A percentile compares a stretch with the other conserved stretches of the same genome.
These are phyloP conservation scores for Aspergillus funiculosus DNA, from an alignment of 495 filamentous ascomycete species.

Conservation along the genomic window DNA sequence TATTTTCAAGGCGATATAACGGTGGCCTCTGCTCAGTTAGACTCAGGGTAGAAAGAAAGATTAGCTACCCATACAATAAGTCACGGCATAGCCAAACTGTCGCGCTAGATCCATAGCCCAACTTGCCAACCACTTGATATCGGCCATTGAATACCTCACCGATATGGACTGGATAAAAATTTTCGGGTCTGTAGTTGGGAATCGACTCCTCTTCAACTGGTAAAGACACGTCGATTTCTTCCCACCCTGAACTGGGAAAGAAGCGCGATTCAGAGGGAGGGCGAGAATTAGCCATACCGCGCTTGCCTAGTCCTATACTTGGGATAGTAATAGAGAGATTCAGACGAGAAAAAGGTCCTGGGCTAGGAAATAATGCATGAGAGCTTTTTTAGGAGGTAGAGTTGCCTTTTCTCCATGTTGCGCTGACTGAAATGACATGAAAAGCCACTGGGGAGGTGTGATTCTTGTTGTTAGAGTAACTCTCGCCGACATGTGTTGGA, in stretches of 20 bases:
- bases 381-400: no score
- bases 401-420: no score
- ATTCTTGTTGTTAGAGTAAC: no score
- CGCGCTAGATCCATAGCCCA: constrained; percentile 44
- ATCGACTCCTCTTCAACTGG: constrained; percentile 25
- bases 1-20: constrained; percentile 30
- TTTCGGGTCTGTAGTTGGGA: constrained; percentile 21
- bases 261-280: constrained; percentile 4
- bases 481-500: no score
- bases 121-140: constrained; percentile 42
- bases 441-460: no score
- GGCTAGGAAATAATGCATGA: no score
- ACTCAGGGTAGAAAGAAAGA: constrained; percentile 5
- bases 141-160: constrained; percentile 38
- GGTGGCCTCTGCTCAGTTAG: constrained; percentile 25
- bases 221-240: constrained; percentile 14
- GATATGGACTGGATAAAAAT: constrained; percentile 39
- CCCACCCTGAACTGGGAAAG: constrained; percentile 19
- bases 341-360: no score
- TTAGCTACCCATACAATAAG: constrained; percentile 25
- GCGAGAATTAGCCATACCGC: no score
- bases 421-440: no score
- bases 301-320: no score
- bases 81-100: constrained; percentile 51
- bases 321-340: no score